Evolutionary conservation across 768 basidiomycete species (phyloP).

Genomic region (Leccinum obscurum): DNA sequence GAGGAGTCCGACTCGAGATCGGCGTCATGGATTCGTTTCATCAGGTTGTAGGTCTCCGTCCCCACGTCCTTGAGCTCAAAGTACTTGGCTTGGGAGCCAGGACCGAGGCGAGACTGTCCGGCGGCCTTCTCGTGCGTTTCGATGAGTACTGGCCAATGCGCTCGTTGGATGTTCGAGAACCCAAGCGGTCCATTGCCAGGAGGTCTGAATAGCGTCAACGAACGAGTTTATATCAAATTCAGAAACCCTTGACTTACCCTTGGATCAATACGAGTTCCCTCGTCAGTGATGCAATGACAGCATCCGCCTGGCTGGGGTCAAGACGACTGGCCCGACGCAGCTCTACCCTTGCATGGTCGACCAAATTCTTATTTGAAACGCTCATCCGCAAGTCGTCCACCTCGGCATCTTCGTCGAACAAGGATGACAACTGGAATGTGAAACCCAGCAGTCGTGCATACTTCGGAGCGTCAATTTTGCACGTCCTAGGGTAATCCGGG

Average conservation of each 20-base stretch:
- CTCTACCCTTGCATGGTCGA: conserved; percentile 46
- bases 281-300: conserved; percentile 59
- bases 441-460: conserved; percentile 59
- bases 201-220: no score
- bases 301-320: conserved; percentile 71
- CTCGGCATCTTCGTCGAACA: conserved; percentile 46
- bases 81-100: no score
- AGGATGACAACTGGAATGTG: conserved; percentile 51
- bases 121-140: no score
- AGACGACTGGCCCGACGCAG: conserved; percentile 52
- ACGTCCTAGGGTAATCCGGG: conserved; percentile 31
- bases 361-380: conserved; percentile 41
- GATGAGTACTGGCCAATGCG: no score
- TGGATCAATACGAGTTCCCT: conserved; percentile 69
- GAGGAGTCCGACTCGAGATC: conserved; percentile 36
- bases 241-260: conserved; percentile 45
- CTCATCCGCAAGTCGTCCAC: conserved; percentile 42
- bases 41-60: conserved; percentile 45
- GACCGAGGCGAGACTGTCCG: no score
- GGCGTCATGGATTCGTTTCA: conserved; percentile 41
- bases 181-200: no score
- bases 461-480: conserved; percentile 48
- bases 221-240: background rate
- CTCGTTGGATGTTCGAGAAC: no score
- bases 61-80: conserved; percentile 39